Evolutionary conservation across 192 early-diverging fungal species (phyloP).

Genomic region (Mortierella antarctica): DNA sequence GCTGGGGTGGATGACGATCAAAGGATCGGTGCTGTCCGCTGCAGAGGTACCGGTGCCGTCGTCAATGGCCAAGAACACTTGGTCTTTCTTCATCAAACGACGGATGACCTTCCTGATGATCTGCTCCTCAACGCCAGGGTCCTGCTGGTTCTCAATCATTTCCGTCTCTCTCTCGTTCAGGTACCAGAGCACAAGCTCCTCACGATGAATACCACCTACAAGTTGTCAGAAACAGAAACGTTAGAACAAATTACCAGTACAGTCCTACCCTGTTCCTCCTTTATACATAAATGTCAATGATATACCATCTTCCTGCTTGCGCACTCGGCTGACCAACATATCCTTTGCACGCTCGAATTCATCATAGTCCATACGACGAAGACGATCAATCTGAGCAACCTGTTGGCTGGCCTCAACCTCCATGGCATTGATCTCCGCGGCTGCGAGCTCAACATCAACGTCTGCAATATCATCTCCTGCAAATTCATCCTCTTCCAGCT

Average conservation of each 20-base stretch:
- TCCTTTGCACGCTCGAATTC: constrained; percentile 50
- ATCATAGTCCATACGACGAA: constrained; percentile 47
- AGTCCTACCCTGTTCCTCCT: constrained; percentile 22
- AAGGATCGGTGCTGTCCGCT: constrained; percentile 29
- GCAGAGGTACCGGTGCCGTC: constrained; percentile 31
- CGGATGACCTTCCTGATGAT: constrained; percentile 51
- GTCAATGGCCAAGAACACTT: constrained; percentile 43
- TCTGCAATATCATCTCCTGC: constrained; percentile 37
- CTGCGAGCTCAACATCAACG: constrained; percentile 35
- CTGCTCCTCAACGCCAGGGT: constrained; percentile 30
- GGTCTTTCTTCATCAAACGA: constrained; percentile 47
- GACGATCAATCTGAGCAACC: constrained; percentile 9
- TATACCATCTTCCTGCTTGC: constrained; percentile 35
- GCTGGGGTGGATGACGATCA: constrained; percentile 49
- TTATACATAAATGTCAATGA: not conserved
- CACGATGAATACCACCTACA: constrained; percentile 28
- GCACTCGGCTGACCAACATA: constrained; percentile 46
- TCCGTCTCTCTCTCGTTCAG: constrained; percentile 22
- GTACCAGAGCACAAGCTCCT: constrained; percentile 45
- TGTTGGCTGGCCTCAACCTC: constrained; percentile 29
- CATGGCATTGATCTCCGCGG: constrained; percentile 26
- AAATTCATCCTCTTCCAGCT: constrained; percentile 60
- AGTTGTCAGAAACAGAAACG: not conserved
- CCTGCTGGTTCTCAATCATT: constrained; percentile 37
- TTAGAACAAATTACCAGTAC: not conserved